A percentile compares a stretch with the other conserved stretches of the same genome.
phyloP scores from a whole-genome alignment of 1,284 basidiomycete genomes.

The Inonotus obliquus region DNA sequence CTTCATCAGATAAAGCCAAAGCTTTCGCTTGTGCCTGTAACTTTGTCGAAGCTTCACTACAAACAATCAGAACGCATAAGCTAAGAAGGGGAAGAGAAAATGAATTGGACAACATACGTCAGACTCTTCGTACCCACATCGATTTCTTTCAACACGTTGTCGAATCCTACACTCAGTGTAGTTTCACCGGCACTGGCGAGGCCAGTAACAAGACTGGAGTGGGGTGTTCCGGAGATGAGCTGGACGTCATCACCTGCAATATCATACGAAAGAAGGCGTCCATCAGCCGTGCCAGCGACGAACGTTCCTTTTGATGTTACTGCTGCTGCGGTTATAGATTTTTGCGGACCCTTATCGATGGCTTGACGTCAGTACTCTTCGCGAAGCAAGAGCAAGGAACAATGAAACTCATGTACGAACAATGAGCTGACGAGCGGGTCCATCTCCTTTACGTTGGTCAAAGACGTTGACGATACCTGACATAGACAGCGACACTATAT shows the following conservation, averaged over 20 bases:
- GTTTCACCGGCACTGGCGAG: conserved; percentile 49
- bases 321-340: conserved; percentile 67
- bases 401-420: conserved; percentile 33
- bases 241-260: conserved; percentile 42
- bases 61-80: conserved; percentile 30
- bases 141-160: conserved; percentile 74
- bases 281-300: conserved; percentile 81
- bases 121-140: conserved; percentile 43
- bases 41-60: conserved; percentile 42
- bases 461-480: conserved; percentile 83
- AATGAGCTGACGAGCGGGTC: conserved; percentile 57
- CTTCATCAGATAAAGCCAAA: conserved; percentile 56
- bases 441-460: conserved; percentile 65
- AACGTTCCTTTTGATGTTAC: conserved; percentile 55
- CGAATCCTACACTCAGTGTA: conserved; percentile 75
- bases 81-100: background rate
- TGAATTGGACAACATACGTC: conserved; percentile 41
- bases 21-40: conserved; percentile 67
- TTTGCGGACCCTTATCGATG: conserved; percentile 64
- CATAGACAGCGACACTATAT: conserved; percentile 83
- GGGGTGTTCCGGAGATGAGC: conserved; percentile 59
- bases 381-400: background rate
- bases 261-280: conserved; percentile 67
- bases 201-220: conserved; percentile 68
- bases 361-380: background rate